A percentile compares a stretch with the other conserved stretches of the same genome.
These are phyloP conservation scores for Starmerella etchellsii DNA, from an alignment of 805 yeast genomes.

Conservation along the genomic window DNA sequence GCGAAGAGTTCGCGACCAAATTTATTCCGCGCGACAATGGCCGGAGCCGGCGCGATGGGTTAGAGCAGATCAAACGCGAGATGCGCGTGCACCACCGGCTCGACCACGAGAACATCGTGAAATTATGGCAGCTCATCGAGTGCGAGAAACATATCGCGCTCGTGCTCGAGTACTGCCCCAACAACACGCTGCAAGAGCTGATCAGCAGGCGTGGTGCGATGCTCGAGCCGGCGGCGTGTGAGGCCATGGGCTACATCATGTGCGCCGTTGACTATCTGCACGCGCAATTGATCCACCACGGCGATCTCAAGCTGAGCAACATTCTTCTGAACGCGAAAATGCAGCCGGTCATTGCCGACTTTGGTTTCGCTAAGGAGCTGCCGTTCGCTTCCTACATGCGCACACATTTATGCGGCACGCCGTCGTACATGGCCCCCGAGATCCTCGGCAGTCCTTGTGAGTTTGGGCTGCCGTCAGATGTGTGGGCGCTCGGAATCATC, in stretches of 20 bases:
- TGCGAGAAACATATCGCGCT: constrained; percentile 86
- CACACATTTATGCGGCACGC: constrained; percentile 92
- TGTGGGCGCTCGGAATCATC: constrained; percentile 98
- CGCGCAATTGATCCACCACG: constrained; percentile 76
- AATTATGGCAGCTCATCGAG: constrained; percentile 86
- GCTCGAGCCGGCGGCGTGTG: constrained; percentile 83
- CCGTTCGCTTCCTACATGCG: constrained; percentile 59
- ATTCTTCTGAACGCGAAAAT: constrained; percentile 83
- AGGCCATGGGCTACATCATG: constrained; percentile 72
- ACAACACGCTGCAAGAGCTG: constrained; percentile 84
- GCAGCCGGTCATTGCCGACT: constrained; percentile 91
- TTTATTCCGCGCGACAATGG: constrained; percentile 2
- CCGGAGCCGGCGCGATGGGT: background rate
- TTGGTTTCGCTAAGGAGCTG: constrained; percentile 84
- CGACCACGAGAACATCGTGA: constrained; percentile 77
- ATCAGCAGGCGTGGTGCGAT: constrained; percentile 65
- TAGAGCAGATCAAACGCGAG: constrained; percentile 31
- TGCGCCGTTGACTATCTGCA: constrained; percentile 91
- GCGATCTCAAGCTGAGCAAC: constrained; percentile 89
- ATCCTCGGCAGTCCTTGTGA: constrained; percentile 54
- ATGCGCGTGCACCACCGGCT: constrained; percentile 82
- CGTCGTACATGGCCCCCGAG: constrained; percentile 96
- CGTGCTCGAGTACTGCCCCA: constrained; percentile 82
- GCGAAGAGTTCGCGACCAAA: constrained; percentile 14
- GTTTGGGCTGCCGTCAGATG: constrained; percentile 87